phyloP scores from a whole-genome alignment of 257 asterid species.

The Dorcoceras hygrometricum region DNA sequence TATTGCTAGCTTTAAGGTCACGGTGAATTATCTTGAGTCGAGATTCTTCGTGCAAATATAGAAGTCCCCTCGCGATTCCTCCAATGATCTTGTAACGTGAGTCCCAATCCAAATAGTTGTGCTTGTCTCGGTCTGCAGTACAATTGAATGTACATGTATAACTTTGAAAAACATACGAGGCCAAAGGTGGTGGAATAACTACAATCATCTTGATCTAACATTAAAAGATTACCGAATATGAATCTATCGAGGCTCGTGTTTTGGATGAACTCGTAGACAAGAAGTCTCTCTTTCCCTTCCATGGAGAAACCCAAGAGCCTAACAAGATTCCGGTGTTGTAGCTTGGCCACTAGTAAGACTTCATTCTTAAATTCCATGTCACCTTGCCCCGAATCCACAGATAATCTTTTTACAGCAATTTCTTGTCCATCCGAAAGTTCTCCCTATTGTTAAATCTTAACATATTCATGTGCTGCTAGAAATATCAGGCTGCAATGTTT shows the following conservation, averaged over 20 bases:
- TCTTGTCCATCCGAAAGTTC: conserved; percentile 21
- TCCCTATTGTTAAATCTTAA: conserved; percentile 14
- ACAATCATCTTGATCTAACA: conserved; percentile 14
- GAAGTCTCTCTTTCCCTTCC: too few species aligned
- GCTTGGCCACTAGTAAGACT: conserved; percentile 27
- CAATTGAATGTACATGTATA: too few species aligned
- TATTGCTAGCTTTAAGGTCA: conserved; percentile 33
- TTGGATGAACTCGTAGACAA: conserved; percentile 22
- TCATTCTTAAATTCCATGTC: conserved; percentile 23
- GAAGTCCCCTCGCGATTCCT: too few species aligned
- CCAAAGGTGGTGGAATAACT: conserved; percentile 33
- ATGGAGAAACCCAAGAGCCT: conserved; percentile 33
- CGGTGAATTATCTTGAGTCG: too few species aligned
- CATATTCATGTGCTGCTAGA: not conserved
- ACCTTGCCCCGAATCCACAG: conserved; percentile 13
- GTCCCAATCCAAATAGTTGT: too few species aligned
- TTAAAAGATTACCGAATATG: conserved; percentile 31
- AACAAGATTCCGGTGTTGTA: conserved; percentile 34
- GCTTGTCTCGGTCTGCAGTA: too few species aligned
- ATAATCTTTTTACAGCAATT: conserved; percentile 31
- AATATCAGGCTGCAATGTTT: too few species aligned
- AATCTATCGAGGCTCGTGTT: conserved; percentile 35
- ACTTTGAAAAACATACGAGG: too few species aligned
- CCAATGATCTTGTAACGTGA: too few species aligned
- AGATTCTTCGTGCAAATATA: too few species aligned